Percentiles rank a stretch among this genome's conserved stretches.
phyloP scores from a whole-genome alignment of 1,284 basidiomycete species.

The Apiotrichum porosum region DNA sequence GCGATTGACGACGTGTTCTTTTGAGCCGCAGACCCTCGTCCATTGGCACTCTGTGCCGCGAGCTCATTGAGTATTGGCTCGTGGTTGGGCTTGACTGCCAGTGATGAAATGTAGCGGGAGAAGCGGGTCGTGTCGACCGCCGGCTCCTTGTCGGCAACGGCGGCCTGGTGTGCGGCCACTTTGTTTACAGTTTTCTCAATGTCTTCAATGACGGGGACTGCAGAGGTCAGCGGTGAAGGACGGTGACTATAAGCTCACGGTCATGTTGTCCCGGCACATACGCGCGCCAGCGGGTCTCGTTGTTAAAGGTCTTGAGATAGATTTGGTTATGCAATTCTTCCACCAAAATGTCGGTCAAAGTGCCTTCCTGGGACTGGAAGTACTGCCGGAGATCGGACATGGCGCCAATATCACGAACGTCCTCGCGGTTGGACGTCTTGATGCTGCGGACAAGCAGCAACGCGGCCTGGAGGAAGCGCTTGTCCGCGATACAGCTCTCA shows the following conservation, averaged over 20 bases:
- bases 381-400: conserved; percentile 83
- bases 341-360: conserved; percentile 82
- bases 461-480: conserved; percentile 84
- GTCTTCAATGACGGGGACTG: conserved; percentile 15
- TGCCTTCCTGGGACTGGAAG: conserved; percentile 81
- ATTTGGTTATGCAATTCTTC: conserved; percentile 96
- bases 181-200: neutral
- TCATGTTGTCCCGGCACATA: conserved; percentile 74
- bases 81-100: conserved; percentile 66
- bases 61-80: conserved; percentile 57
- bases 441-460: conserved; percentile 80
- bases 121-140: conserved; percentile 33
- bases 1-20: conserved; percentile 9
- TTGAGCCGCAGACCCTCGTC: neutral
- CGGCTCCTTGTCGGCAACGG: neutral
- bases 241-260: conserved; percentile 50
- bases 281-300: conserved; percentile 82
- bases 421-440: conserved; percentile 84
- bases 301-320: conserved; percentile 97
- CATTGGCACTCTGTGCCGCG: neutral
- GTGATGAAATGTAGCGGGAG: conserved; percentile 62
- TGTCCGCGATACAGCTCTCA: conserved; percentile 93
- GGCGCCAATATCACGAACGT: conserved; percentile 92
- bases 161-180: too few species aligned
- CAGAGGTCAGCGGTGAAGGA: conserved; percentile 1